These are phyloP conservation scores for Blastobotrys raffinosifermentans DNA, from an alignment of 1,139 yeast species.

Conservation along the genomic window DNA sequence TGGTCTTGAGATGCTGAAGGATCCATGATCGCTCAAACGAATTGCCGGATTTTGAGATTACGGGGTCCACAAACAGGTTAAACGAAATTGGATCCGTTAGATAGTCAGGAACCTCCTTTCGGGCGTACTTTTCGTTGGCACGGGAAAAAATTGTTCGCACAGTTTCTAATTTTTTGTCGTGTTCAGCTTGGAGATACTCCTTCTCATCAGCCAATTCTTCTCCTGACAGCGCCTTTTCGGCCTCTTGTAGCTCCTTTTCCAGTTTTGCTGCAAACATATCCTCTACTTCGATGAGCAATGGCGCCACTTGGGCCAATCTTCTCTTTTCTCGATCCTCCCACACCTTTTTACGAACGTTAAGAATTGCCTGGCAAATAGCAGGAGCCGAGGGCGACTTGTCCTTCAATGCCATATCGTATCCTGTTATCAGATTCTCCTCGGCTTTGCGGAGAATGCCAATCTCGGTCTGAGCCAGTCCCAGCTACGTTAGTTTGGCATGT, in stretches of 20 bases:
- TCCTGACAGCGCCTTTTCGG: constrained; percentile 16
- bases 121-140: constrained; percentile 20
- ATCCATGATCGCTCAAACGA: constrained; percentile 42
- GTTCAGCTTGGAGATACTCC: constrained; percentile 24
- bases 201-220: constrained; percentile 24
- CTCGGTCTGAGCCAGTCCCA: constrained; percentile 28
- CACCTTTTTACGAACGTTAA: constrained; percentile 28
- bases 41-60: constrained; percentile 46
- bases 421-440: constrained; percentile 28
- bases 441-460: constrained; percentile 30
- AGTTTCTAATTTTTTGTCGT: constrained; percentile 26
- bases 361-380: constrained; percentile 26
- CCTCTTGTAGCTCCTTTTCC: constrained; percentile 18
- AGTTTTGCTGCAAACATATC: constrained; percentile 27
- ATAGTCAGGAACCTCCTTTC: constrained; percentile 39
- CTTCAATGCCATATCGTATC: constrained; percentile 30
- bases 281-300: constrained; percentile 29
- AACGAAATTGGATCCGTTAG: constrained; percentile 45
- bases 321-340: constrained; percentile 25
- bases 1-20: constrained; percentile 36
- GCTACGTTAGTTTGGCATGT: constrained; percentile 8
- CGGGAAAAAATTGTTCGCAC: constrained; percentile 28
- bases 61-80: constrained; percentile 43
- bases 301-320: constrained; percentile 22
- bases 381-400: constrained; percentile 27